These are phyloP conservation scores for Boletellus sp. DNA, from an alignment of 768 basidiomycete species.

Conservation along the genomic window DNA sequence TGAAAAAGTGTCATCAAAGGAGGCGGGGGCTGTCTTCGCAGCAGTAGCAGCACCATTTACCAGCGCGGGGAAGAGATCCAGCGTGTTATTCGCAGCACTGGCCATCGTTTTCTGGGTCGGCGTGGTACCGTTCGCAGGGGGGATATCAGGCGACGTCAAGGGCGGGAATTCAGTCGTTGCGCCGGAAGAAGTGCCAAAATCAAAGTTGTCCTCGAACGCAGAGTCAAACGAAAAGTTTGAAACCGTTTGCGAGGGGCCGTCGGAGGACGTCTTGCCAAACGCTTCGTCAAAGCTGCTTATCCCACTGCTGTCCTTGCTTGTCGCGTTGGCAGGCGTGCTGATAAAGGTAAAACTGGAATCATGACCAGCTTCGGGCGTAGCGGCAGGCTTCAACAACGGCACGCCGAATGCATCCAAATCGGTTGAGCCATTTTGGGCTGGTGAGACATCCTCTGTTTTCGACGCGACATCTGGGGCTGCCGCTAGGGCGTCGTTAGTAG, in stretches of 20 bases:
- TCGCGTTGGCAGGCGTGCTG: constrained; percentile 10
- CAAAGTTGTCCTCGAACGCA: constrained; percentile 64
- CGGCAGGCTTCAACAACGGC: constrained; percentile 17
- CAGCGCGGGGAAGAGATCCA: constrained; percentile 12
- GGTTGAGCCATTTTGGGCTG: constrained; percentile 16
- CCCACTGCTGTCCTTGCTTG: constrained; percentile 19
- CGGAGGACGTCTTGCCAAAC: constrained; percentile 50
- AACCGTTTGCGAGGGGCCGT: constrained; percentile 29
- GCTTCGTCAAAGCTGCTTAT: constrained; percentile 74
- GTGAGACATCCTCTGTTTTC: constrained; percentile 16
- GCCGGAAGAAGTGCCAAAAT: constrained; percentile 46
- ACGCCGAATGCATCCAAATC: constrained; percentile 42
- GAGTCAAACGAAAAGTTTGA: constrained; percentile 61
- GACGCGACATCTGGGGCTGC: constrained; percentile 12
- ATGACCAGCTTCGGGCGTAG: constrained; percentile 17
- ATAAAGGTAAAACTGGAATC: constrained; percentile 21
- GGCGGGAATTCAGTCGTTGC: constrained; percentile 30
- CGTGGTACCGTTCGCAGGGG: constrained; percentile 26
- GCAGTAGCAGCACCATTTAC: constrained; percentile 12
- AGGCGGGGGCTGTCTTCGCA: constrained; percentile 23
- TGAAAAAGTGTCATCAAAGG: constrained; percentile 50
- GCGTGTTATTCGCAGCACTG: constrained; percentile 6
- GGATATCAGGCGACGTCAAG: constrained; percentile 18
- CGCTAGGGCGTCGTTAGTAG: constrained; percentile 16
- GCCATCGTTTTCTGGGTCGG: constrained; percentile 5